Base-by-base conservation (phyloP, 2,329 filamentous ascomycete species). In the Neofusicoccum laricinum region DNA sequence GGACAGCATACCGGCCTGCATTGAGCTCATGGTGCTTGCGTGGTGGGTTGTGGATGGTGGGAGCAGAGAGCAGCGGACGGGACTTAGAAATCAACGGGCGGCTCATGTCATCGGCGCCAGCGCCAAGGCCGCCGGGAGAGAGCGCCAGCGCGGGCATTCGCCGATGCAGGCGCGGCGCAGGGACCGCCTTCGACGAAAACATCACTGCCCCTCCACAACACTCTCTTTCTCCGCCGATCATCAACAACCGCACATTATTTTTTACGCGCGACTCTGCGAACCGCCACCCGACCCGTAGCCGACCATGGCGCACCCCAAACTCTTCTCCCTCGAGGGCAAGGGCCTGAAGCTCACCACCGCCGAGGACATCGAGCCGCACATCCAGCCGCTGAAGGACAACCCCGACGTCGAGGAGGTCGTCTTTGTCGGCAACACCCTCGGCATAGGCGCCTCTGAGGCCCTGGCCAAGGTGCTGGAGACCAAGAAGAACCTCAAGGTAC, bases 311-410 rank as follows among this genome's bases (percentile, higher is more conserved):
- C 69, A 69, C 32, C 74, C 78, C 64, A 93, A 90, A 77, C 76
- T 92, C 74, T 98, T 97, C 81, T 93, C 93, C 71, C 88, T 98
- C 70, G 91, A 96, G 79, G 93, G 91, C 78, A 95, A 90, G 82
- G 90, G 90, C 73, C 86, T 98, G 72, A 97, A 97, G 84, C 90
- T 99, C 74, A 89, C 96, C 81, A 92, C 89, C 45, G 92, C 91
- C 59, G 90, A 87, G 68, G 93, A 98, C 78, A 86, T 98, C 67
- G 90, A 95, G 77, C 82, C 90, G 69, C 89, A 97, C 77, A 91
- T 97, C 73, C 85, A 89, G 70, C 84, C 86, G 57, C 86, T 99
- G 67, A 82, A 86, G 67, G 86, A 87, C 65, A 89, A 88, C 79
- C 79, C 86, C 64, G 85, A 93, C 72, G 85, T 96, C 64, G 92